Evolutionary conservation across 805 yeast genomes (phyloP), one percentile per base, ranked within the genome.

Genomic region (Cyberlindnera mississippiensis): DNA sequence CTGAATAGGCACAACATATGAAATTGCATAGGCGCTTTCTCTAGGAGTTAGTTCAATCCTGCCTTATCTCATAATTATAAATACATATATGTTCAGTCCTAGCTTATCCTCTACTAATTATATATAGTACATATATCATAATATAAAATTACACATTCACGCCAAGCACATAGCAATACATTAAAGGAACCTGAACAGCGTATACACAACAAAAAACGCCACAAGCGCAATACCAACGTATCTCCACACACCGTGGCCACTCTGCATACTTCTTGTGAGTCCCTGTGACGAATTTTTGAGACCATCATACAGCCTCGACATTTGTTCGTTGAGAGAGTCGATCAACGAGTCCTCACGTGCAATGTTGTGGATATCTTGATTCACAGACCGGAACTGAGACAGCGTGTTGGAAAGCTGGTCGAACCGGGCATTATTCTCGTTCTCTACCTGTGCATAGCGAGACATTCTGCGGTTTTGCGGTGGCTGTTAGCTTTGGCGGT

Each of bases 321-420:
- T 69, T n/a, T 79, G 70, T 42, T 74, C 73, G 29, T 75, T 70
- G 16, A 78, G 52, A 14, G 63, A 62, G 40, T 62, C 62, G 16
- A 76, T 55, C 29, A 68, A 50, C 0, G 71, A 65, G 19, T 60
- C 58, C 46, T 76, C 80, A 40, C 78, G 79, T 9, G 91, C 84
- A 50, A 79, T 82, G 41, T 67, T 63, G 51, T 82, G 77, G 28
- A 84, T 80, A 45, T 84, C 91, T 48, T 75, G 75, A 39, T 87
- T 83, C 19, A 85, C 77, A 42, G 69, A 68, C 45, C 85, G 73
- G 51, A 84, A 74, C 1, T 80, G 71, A 2, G 86, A 72, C 29
- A 84, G 66, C 57, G 84, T 84, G 38, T 73, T 69, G 2, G 90
- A 85, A 17, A 84, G 68, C 48, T 72, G 74, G 48, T 82, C 75